Base-by-base conservation (phyloP, 495 filamentous ascomycete species). In the Pyronema domesticum region DNA sequence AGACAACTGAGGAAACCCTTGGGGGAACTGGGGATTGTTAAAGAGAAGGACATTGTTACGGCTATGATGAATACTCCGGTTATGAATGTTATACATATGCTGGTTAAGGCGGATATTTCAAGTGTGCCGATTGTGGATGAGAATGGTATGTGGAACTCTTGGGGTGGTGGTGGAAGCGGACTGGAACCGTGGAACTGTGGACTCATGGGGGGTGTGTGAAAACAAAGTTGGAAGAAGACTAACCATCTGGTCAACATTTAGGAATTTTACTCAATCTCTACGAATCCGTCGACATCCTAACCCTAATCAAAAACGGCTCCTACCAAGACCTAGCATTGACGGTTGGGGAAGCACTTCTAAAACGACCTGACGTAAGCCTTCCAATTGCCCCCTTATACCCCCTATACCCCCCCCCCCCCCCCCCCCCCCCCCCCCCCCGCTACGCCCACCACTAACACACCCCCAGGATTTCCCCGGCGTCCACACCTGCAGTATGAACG, bases 221-320 rank as follows among this genome's bases (percentile, higher is more conserved):
- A 3, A 15, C 9, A 42, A 47, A 9, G 40, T 8, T 5, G 15
- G 1, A 1, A 43, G 11, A 43, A 43, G 2, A 6, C 39, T 30
- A 30, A 30, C 23, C 23, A 48, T 1, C 2, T 43, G 30, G 14
- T 23, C 39, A 40, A 42, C 14, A 3, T 33, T 39, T 50, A 82
- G 81, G 80, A 47, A 72, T 80, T 45, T 77, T 99, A 1, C 79
- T 95, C 58, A 99, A 99, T 66, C 86, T 96, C 6, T 99, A 96
- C 62, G 93, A 99, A 68, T 85, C 91, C 7, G 89, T 99, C 46
- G 91, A 99, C 70, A 86, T 99, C 44, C 93, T 99, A 58, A 82
- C 88, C 0, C 76, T 95, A 61, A 95, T 99, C 66, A 93, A 91
- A 66, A 89, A 86, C 9, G 88, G 88, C 11, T 79, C 78, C 13